Evolutionary conservation across 306 rosid species (phyloP).

Genomic region (Rosa lucieae): DNA sequence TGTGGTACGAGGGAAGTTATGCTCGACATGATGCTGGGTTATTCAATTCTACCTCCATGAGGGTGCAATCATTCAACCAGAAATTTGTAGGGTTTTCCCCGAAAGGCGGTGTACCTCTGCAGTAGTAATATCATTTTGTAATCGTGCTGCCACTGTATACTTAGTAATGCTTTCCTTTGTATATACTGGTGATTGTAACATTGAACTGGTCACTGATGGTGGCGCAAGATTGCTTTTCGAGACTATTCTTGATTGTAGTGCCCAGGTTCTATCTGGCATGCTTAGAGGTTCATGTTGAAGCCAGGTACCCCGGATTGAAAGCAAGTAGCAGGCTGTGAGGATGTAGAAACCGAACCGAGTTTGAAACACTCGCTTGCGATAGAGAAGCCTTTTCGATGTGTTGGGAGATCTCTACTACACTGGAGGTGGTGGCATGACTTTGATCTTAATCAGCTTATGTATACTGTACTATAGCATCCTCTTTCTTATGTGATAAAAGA

Average conservation of each 20-base stretch:
- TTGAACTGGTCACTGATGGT: constrained; percentile 56
- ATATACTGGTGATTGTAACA: constrained; percentile 72
- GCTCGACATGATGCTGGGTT: constrained; percentile 26
- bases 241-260: constrained; percentile 32
- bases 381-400: constrained; percentile 2
- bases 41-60: constrained; percentile 31
- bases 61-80: constrained; percentile 22
- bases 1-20: constrained; percentile 27
- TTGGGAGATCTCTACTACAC: not conserved
- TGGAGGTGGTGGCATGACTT: not conserved
- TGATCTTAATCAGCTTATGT: not conserved
- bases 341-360: not conserved
- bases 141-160: constrained; percentile 41
- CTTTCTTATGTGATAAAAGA: not conserved
- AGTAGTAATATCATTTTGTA: constrained; percentile 50
- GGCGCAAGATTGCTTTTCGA: constrained; percentile 46
- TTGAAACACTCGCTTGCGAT: not conserved
- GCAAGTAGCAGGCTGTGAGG: not conserved
- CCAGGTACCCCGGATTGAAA: constrained; percentile 21
- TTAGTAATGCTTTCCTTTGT: constrained; percentile 37
- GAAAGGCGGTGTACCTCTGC: constrained; percentile 40
- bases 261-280: constrained; percentile 37
- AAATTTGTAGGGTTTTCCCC: constrained; percentile 39
- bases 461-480: constrained; percentile 32
- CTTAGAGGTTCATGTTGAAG: constrained; percentile 9